Evolutionary conservation across 2,329 filamentous ascomycete genomes (phyloP), one percentile per base, ranked within the genome.

Genomic region (Aureobasidium sp.): DNA sequence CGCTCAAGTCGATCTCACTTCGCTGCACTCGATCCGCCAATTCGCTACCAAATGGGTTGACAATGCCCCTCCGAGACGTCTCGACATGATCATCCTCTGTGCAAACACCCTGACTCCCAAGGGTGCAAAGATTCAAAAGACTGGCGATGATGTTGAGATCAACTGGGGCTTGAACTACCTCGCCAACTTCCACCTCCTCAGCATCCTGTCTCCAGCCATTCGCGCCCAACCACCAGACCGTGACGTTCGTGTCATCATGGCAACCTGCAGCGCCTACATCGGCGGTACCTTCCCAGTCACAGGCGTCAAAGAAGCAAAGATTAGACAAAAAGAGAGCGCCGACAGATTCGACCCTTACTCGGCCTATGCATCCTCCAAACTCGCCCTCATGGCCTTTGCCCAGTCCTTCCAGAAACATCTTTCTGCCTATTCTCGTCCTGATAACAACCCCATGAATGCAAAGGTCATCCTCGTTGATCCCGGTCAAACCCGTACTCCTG

Each of bases 31-130:
- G 77, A 91, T 99, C 72, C 92, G 96, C 45, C 87, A 91, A 69
- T 99, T 99, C 77, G 96, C 96, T 16, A 99, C 96, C 0, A 95
- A 94, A 82, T 99, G 97, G 95, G 94, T 99, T 70, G 95, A 99
- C 78, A 98, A 98, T 78, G 88, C 93, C 27, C 95, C 96, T 3
- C 93, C 95, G 11, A 87, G 97, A 65, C 86, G 97, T 55, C 83
- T 99, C 9, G 96, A 99, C 78, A 95, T 95, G 90, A 83, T 99
- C 54, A 88, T 99, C 25, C 85, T 99, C 23, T 97, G 94, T 77
- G 96, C 91, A 13, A 92, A 92, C 51, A 91, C 91, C 0, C 82
- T 94, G 70, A 93, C 91, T 6, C 91, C 93, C 3, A 87, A 87
- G 15, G 92, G 90, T 1, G 84, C 86, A 7, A 80, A 83, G 69